Percentiles rank a stretch among this genome's conserved stretches.
Conservation (phyloP, 164 flowering plant species). For the Sextonia rubra region DNA sequence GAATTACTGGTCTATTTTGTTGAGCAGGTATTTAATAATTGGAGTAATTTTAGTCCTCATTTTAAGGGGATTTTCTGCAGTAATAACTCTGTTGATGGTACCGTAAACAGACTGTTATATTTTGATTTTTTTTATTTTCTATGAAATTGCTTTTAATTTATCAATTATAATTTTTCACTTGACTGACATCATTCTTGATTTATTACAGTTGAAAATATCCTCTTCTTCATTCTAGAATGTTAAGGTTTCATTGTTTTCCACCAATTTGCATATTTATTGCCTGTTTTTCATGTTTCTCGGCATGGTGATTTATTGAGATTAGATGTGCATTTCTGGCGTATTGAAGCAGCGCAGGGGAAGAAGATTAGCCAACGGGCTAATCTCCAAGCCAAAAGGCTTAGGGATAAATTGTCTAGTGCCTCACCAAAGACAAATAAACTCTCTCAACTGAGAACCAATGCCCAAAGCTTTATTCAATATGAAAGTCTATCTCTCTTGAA, state of each 20-base stretch:
- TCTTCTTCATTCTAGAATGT: no score
- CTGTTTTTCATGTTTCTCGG: neutral
- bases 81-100: neutral
- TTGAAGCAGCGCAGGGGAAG: no score
- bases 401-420: no score
- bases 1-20: slow-evolving; percentile 94
- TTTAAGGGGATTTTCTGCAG: neutral
- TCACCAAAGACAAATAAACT: no score
- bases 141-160: neutral
- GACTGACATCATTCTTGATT: no score
- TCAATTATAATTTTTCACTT: neutral
- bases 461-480: no score
- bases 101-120: neutral
- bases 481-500: no score
- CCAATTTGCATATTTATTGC: neutral
- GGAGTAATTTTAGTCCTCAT: neutral
- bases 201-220: no score
- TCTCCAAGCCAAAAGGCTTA: no score
- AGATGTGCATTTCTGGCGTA: neutral
- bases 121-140: neutral
- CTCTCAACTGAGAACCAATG: no score
- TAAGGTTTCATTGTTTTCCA: neutral
- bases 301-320: neutral
- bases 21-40: slow-evolving; percentile 57
- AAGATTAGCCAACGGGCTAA: no score